Percentiles rank a stretch among this genome's conserved stretches.
Evolutionary conservation across 176 grass and related monocot genomes (phyloP).

Genomic region (Bolboschoenus planiculmis): DNA sequence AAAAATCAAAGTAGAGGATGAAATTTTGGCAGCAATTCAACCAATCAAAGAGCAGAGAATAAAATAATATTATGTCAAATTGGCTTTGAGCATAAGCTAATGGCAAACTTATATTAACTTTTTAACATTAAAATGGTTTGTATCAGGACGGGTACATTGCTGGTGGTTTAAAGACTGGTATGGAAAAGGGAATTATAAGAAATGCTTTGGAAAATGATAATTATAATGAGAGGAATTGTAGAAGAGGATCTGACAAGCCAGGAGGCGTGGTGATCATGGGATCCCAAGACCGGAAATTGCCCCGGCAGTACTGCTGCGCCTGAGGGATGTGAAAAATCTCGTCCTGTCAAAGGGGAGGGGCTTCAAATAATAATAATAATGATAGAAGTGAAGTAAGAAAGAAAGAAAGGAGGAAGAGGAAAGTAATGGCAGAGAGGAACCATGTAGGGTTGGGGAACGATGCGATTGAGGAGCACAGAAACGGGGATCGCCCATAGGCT

Average conservation of each 20-base stretch:
- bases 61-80: neutral
- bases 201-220: neutral
- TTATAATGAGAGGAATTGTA: neutral
- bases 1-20: constrained; percentile 10
- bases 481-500: constrained; percentile 1
- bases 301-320: constrained; percentile 53
- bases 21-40: neutral
- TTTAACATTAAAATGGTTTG: neutral
- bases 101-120: neutral
- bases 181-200: too few species aligned
- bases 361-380: constrained; percentile 10
- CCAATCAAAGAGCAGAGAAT: neutral
- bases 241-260: constrained; percentile 50
- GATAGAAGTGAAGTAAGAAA: neutral
- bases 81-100: neutral
- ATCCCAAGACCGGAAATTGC: constrained; percentile 61
- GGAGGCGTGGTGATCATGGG: constrained; percentile 96
- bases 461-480: constrained; percentile 28
- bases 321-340: constrained; percentile 97
- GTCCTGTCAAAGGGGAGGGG: constrained; percentile 43
- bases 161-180: neutral
- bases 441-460: constrained; percentile 76
- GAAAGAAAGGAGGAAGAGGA: neutral
- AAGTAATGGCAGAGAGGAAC: constrained; percentile 25
- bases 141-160: neutral